A percentile compares a stretch with the other conserved stretches of the same genome.
Conservation (phyloP, 495 filamentous ascomycete genomes). For the Annulohypoxylon moriforme region DNA sequence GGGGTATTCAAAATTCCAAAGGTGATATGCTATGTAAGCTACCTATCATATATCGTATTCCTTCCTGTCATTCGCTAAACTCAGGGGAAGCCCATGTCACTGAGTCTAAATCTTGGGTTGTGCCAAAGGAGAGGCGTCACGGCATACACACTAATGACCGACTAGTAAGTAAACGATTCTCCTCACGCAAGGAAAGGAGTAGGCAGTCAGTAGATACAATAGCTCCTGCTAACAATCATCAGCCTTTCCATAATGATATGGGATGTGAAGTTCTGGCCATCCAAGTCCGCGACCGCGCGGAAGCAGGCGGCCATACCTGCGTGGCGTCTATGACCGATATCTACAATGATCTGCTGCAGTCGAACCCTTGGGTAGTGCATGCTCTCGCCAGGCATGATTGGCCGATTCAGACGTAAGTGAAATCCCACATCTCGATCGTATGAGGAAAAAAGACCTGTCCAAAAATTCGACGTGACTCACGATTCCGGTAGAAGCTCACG, state of each 20-base stretch:
- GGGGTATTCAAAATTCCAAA: constrained; percentile 61
- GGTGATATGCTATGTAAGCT: constrained; percentile 61
- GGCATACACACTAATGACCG: constrained; percentile 58
- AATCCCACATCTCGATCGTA: not conserved
- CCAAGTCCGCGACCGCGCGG: constrained; percentile 54
- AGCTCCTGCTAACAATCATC: not conserved
- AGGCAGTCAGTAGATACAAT: not conserved
- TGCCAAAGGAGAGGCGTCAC: constrained; percentile 55
- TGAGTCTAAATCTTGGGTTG: constrained; percentile 54
- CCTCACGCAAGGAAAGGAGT: not conserved
- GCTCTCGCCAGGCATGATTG: constrained; percentile 48
- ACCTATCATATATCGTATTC: constrained; percentile 19
- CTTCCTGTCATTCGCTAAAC: constrained; percentile 10
- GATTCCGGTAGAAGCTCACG: constrained; percentile 46
- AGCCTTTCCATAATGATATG: constrained; percentile 62
- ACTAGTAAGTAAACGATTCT: constrained; percentile 42
- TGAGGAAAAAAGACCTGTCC: not conserved
- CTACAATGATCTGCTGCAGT: constrained; percentile 51
- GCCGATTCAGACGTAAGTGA: constrained; percentile 59
- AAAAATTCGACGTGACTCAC: not conserved
- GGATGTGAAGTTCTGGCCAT: constrained; percentile 56
- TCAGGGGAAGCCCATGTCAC: constrained; percentile 57
- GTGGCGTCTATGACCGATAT: constrained; percentile 55
- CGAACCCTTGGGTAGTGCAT: constrained; percentile 49
- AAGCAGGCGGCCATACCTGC: constrained; percentile 54